phyloP scores from a whole-genome alignment of 345 rosid species.

The Corymbia maculata region DNA sequence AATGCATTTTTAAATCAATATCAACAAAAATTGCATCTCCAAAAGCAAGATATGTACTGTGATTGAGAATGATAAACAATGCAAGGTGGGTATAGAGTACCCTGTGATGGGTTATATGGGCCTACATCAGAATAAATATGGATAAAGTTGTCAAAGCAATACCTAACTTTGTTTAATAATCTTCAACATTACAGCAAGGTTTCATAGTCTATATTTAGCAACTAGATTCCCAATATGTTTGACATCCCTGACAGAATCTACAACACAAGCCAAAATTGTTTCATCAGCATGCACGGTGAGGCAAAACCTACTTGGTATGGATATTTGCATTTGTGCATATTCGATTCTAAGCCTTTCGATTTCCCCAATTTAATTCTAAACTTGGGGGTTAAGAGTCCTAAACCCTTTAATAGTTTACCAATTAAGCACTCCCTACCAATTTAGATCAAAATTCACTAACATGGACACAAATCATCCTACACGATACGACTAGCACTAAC shows the following conservation, averaged over 20 bases:
- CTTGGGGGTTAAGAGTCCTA: too few species aligned
- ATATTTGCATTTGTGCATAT: background rate
- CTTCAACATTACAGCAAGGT: background rate
- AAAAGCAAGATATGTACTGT: background rate
- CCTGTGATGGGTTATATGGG: background rate
- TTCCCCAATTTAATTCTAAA: background rate
- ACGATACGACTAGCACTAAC: background rate
- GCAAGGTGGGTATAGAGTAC: too few species aligned
- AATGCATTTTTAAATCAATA: background rate
- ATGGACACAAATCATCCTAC: fast-evolving
- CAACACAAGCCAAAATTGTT: background rate
- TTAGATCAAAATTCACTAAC: fast-evolving
- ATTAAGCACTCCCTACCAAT: too few species aligned
- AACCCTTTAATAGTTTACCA: too few species aligned
- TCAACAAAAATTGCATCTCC: background rate
- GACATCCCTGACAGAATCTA: too few species aligned
- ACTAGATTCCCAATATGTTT: background rate
- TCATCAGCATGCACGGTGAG: background rate
- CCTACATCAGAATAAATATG: background rate
- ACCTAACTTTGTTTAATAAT: background rate
- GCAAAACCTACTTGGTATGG: background rate
- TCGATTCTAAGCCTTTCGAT: too few species aligned
- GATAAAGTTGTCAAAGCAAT: background rate
- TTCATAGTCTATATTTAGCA: background rate
- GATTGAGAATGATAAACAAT: background rate